A percentile compares a stretch with the other conserved stretches of the same genome.
Conservation (phyloP, 305 asterid species). For the Ajuga reptans region DNA sequence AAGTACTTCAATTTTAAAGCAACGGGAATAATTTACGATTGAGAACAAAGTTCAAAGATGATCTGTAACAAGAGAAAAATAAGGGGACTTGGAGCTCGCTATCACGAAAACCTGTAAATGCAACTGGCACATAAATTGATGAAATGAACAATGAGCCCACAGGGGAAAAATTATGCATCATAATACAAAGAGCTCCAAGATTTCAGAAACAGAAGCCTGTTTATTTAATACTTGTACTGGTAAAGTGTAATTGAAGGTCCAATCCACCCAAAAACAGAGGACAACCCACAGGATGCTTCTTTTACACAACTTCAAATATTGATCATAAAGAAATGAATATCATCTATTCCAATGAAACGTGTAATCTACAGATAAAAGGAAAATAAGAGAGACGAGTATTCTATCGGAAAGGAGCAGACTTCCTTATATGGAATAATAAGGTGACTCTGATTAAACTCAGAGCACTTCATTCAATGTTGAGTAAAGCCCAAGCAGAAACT, state of each 20-base stretch:
- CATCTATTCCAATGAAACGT: neutral
- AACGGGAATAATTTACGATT: neutral
- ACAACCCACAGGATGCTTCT: neutral
- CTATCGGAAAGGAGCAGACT: neutral
- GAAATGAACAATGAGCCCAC: neutral
- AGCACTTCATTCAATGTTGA: slow-evolving; percentile 4
- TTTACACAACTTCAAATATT: slow-evolving; percentile 9
- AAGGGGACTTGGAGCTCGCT: neutral
- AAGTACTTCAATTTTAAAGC: no score
- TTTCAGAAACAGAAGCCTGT: neutral
- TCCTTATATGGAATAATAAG: neutral
- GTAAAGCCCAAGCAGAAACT: neutral
- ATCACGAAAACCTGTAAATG: neutral
- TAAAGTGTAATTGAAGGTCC: neutral
- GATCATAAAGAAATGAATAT: neutral
- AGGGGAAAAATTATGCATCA: neutral
- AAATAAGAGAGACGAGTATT: neutral
- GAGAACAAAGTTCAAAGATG: neutral
- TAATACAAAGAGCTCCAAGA: neutral
- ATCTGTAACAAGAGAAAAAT: neutral
- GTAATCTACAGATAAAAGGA: neutral
- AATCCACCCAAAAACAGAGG: neutral
- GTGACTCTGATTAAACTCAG: neutral
- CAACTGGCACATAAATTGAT: neutral
- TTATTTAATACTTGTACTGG: neutral